Percentiles rank a stretch among this genome's conserved stretches.
Evolutionary conservation across 495 filamentous ascomycete genomes (phyloP).

Genomic region (Evansstolkia leycettana): DNA sequence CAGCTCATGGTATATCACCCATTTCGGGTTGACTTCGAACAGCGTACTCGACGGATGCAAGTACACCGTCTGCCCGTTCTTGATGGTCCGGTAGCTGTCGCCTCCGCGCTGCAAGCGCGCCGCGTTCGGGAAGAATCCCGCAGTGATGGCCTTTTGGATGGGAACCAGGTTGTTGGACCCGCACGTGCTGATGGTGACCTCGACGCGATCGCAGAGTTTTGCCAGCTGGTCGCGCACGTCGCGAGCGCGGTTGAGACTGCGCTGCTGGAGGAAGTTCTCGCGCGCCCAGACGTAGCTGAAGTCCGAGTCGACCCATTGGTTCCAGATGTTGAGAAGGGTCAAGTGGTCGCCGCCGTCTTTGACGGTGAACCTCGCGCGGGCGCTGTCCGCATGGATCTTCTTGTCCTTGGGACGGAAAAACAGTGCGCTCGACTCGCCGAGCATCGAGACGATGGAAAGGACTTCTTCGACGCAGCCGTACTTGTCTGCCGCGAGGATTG

Average conservation of each 20-base stretch:
- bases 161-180: slow-evolving; percentile 60
- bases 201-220: slow-evolving; percentile 90
- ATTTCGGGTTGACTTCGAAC: slow-evolving; percentile 73
- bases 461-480: slow-evolving; percentile 91
- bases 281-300: slow-evolving; percentile 80
- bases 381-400: slow-evolving; percentile 89
- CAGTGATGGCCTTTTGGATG: slow-evolving; percentile 77
- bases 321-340: slow-evolving; percentile 90
- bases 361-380: slow-evolving; percentile 81
- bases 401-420: slow-evolving; percentile 98
- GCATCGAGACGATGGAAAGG: slow-evolving; percentile 87
- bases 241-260: slow-evolving; percentile 70
- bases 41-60: slow-evolving; percentile 79
- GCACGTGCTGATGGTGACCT: slow-evolving; percentile 59
- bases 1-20: slow-evolving; percentile 84
- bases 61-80: slow-evolving; percentile 81
- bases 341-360: slow-evolving; percentile 89
- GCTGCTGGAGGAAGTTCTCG: slow-evolving; percentile 91
- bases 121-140: slow-evolving; percentile 93
- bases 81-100: slow-evolving; percentile 88
- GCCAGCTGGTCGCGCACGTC: slow-evolving; percentile 90
- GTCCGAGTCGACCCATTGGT: slow-evolving; percentile 91
- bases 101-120: slow-evolving; percentile 75
- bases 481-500: slow-evolving; percentile 79
- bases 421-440: slow-evolving; percentile 74